Evolutionary conservation across 164 flowering plant species (phyloP).

Genomic region (Aristolochia fimbriata): DNA sequence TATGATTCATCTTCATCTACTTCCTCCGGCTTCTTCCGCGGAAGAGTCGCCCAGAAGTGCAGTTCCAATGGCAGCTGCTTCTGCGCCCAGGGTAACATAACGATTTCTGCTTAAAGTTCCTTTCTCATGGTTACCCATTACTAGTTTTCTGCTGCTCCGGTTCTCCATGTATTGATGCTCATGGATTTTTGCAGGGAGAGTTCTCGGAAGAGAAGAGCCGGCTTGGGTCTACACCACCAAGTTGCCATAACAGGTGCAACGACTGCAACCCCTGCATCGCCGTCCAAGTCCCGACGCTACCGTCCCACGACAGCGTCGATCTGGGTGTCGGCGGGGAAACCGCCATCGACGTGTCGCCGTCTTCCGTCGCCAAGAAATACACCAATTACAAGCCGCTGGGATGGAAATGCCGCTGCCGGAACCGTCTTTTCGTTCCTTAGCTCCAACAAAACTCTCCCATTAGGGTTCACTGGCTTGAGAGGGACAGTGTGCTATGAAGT

Average conservation of each 20-base stretch:
- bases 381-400: constrained; percentile 30
- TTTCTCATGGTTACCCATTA: background rate
- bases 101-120: background rate
- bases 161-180: background rate
- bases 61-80: constrained; percentile 9
- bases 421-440: constrained; percentile 12
- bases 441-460: too few species aligned
- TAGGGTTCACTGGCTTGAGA: background rate
- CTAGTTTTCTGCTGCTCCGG: background rate
- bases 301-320: constrained; percentile 23
- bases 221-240: constrained; percentile 86
- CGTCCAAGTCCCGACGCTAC: constrained; percentile 56
- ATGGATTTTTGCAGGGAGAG: constrained; percentile 25
- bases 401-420: constrained; percentile 14
- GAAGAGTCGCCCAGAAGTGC: constrained; percentile 2
- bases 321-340: constrained; percentile 6
- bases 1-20: constrained; percentile 12
- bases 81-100: background rate
- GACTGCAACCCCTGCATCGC: constrained; percentile 84
- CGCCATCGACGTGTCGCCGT: constrained; percentile 7
- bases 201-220: constrained; percentile 40
- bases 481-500: background rate
- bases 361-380: constrained; percentile 28
- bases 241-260: constrained; percentile 82
- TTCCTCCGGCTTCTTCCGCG: constrained; percentile 7